phyloP scores from a whole-genome alignment of 305 asterid species.

The Coffea humblotiana region DNA sequence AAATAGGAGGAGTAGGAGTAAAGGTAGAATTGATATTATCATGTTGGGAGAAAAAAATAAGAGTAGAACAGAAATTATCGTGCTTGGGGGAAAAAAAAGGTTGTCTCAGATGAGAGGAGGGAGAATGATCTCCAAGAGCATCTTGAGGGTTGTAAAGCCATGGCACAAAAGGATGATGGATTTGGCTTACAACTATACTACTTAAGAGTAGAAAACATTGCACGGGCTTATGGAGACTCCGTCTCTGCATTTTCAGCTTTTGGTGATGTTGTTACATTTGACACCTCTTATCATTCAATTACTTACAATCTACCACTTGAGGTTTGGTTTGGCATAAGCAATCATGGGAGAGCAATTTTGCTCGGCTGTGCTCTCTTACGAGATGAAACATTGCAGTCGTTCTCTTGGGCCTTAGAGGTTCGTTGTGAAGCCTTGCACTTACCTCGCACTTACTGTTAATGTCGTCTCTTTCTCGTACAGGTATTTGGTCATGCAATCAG shows the following conservation, averaged over 20 bases:
- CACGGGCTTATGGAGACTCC: conserved; percentile 56
- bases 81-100: background rate
- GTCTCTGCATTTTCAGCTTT: conserved; percentile 46
- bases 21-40: too few species aligned
- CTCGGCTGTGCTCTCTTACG: conserved; percentile 61
- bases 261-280: conserved; percentile 63
- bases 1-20: too few species aligned
- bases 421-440: conserved; percentile 22
- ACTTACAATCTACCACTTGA: conserved; percentile 52
- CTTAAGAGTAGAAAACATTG: conserved; percentile 61
- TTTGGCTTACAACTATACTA: conserved; percentile 54
- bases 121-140: conserved; percentile 57
- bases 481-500: conserved; percentile 24
- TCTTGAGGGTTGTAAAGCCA: conserved; percentile 53
- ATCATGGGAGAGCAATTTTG: conserved; percentile 50
- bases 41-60: too few species aligned
- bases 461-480: conserved; percentile 30
- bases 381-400: conserved; percentile 59
- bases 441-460: conserved; percentile 12
- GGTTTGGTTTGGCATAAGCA: conserved; percentile 67
- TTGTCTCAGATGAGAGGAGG: conserved; percentile 38
- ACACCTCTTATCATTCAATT: conserved; percentile 57
- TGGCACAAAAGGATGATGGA: conserved; percentile 46
- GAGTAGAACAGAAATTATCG: too few species aligned
- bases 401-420: conserved; percentile 69